Evolutionary conservation across 306 rosid genomes (phyloP), one percentile per base, ranked within the genome.

Genomic region (Fagus crenata): DNA sequence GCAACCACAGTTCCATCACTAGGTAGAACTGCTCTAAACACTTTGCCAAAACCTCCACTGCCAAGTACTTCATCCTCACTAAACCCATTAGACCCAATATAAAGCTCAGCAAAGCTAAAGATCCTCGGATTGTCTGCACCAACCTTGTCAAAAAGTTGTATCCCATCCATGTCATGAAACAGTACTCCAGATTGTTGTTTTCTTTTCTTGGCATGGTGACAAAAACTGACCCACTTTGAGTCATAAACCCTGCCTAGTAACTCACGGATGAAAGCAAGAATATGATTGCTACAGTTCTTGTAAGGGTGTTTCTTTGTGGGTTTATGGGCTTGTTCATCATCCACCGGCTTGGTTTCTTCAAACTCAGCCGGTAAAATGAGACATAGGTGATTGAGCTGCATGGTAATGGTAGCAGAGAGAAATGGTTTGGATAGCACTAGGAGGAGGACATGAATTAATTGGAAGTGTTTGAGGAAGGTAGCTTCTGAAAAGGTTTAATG

Each of bases 1-100:
- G 98, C 98, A 67, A 90, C 98, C 63, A 74, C 31, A n/a, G 97
- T 92, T 72, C 93, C 96, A 77, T 95, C 98, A 77, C 98, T 95
- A 0, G 98, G 98, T 18, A 95, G 81, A 83, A 85, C 83, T 1
- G 96, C 96, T 72, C 80, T 88, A 73, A 88, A 95, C 11, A 95
- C 98, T 78, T 22, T 90, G 12, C 98, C 97, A 80, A 92, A 94
- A 0, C 98, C 97, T 31, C 98, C 98, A 61, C 96, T 94, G 7
- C 98, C 98, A 2, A 94, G 84, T 74, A 95, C 85, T 67, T 88
- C 82, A 9, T 89, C 88, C 39, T 84, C 93, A 56, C 91, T 82
- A 75, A 95, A 95, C 39, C 98, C 98, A 22, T 89, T 88, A 0
- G 97, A 88, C 0, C 98, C 98, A 14, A 95, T 90, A 73, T 82